Percentiles rank a stretch among this genome's conserved stretches.
Evolutionary conservation across 202 grass and related monocot species (phyloP).

Genomic region (Setaria italica): DNA sequence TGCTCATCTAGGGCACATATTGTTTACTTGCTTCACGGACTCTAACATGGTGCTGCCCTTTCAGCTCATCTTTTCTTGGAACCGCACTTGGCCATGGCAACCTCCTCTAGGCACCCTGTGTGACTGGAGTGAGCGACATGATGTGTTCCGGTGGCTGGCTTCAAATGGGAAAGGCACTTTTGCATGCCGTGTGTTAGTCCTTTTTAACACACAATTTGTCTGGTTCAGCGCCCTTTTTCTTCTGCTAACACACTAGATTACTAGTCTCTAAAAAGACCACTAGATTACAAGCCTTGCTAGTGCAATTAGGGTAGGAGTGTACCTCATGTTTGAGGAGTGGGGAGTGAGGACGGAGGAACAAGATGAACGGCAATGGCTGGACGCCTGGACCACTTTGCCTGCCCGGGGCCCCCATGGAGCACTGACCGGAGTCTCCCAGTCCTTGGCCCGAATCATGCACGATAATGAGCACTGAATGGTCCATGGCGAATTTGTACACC

Average conservation of each 20-base stretch:
- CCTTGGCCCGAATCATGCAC: conserved; percentile 33
- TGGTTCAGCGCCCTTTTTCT: conserved; percentile 19
- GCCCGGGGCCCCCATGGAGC: neutral
- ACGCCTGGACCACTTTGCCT: conserved; percentile 29
- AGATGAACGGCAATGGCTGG: conserved; percentile 14
- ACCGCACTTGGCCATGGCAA: conserved; percentile 38
- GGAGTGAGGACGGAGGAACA: conserved; percentile 30
- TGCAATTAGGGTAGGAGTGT: conserved; percentile 23
- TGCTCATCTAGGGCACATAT: neutral
- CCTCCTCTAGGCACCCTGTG: conserved; percentile 12
- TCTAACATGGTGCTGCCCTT: conserved; percentile 15
- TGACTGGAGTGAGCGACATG: conserved; percentile 33
- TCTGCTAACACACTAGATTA: conserved; percentile 41
- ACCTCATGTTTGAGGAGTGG: conserved; percentile 14
- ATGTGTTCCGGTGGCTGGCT: conserved; percentile 9
- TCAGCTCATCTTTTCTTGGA: conserved; percentile 59
- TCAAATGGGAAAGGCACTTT: conserved; percentile 46
- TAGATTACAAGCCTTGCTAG: neutral
- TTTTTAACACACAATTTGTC: conserved; percentile 50
- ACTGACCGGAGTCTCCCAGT: neutral
- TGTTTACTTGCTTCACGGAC: conserved; percentile 39
- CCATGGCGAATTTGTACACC: conserved; percentile 24
- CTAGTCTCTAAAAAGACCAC: neutral
- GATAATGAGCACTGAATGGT: conserved; percentile 37
- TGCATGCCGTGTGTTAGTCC: conserved; percentile 15